A percentile compares a stretch with the other conserved stretches of the same genome.
Evolutionary conservation across 2,329 filamentous ascomycete genomes (phyloP).

Genomic region (Clarireedia monteithiana): DNA sequence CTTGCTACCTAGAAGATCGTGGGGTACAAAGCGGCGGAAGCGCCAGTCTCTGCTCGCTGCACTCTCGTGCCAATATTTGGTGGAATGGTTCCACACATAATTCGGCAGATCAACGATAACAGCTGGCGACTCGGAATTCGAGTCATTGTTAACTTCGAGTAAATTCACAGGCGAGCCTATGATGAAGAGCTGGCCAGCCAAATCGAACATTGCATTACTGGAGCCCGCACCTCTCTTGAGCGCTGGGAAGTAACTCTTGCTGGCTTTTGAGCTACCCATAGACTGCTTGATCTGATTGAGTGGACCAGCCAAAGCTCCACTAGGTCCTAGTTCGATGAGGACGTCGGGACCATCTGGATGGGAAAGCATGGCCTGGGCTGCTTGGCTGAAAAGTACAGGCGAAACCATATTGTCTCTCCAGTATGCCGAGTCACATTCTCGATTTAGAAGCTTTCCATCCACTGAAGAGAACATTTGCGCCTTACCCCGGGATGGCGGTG

Average conservation of each 20-base stretch:
- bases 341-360: not conserved
- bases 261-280: constrained; percentile 31
- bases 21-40: constrained; percentile 36
- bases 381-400: constrained; percentile 14
- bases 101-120: constrained; percentile 37
- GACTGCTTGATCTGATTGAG: constrained; percentile 6
- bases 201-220: not conserved
- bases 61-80: constrained; percentile 45
- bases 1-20: constrained; percentile 41
- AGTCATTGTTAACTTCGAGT: constrained; percentile 26
- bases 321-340: constrained; percentile 12
- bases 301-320: constrained; percentile 9
- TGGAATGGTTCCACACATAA: constrained; percentile 47
- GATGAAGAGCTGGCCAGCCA: constrained; percentile 10
- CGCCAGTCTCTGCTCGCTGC: constrained; percentile 38
- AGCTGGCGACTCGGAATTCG: constrained; percentile 19
- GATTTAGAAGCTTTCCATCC: not conserved
- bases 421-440: constrained; percentile 8
- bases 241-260: constrained; percentile 22
- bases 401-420: constrained; percentile 16
- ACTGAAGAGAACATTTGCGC: constrained; percentile 2
- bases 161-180: not conserved
- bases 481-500: too few species aligned
- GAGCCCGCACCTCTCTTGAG: constrained; percentile 1
- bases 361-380: not conserved